Conservation (phyloP, 2,329 filamentous ascomycete species). For the Botryotinia convoluta region DNA sequence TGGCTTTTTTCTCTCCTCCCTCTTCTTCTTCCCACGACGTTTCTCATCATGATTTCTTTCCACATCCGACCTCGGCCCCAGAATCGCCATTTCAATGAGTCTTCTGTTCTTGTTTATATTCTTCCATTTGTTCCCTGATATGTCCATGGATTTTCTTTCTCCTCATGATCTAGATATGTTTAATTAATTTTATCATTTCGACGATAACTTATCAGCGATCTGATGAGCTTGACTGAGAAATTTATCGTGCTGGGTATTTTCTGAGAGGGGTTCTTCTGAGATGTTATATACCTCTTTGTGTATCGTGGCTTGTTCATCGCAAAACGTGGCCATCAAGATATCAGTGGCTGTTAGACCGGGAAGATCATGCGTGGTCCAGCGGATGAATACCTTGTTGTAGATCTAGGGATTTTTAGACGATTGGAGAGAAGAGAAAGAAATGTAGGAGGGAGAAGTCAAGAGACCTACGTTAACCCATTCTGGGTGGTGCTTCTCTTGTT, state of each 20-base stretch:
- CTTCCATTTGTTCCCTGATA: not conserved
- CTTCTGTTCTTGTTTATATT: no score
- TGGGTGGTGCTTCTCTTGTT: conserved; percentile 67
- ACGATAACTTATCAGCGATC: not conserved
- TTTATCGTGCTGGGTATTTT: not conserved
- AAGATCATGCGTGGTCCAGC: conserved; percentile 71
- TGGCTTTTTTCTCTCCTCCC: not conserved
- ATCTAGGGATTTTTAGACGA: conserved; percentile 45
- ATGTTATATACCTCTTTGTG: not conserved
- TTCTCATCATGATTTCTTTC: not conserved
- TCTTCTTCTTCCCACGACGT: not conserved
- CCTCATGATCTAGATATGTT: not conserved
- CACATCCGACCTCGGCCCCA: not conserved
- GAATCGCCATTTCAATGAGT: no score
- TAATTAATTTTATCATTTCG: not conserved
- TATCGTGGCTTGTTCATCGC: conserved; percentile 41
- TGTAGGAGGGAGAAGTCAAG: not conserved
- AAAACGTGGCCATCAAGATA: conserved; percentile 58
- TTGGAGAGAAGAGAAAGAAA: not conserved
- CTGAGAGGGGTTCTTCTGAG: not conserved
- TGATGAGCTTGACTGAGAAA: not conserved
- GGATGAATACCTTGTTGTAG: conserved; percentile 67
- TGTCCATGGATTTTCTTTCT: not conserved
- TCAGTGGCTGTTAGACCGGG: conserved; percentile 64
- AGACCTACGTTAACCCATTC: conserved; percentile 69